Conservation (phyloP, 2,329 filamentous ascomycete species). For the Colletotrichum salicis region DNA sequence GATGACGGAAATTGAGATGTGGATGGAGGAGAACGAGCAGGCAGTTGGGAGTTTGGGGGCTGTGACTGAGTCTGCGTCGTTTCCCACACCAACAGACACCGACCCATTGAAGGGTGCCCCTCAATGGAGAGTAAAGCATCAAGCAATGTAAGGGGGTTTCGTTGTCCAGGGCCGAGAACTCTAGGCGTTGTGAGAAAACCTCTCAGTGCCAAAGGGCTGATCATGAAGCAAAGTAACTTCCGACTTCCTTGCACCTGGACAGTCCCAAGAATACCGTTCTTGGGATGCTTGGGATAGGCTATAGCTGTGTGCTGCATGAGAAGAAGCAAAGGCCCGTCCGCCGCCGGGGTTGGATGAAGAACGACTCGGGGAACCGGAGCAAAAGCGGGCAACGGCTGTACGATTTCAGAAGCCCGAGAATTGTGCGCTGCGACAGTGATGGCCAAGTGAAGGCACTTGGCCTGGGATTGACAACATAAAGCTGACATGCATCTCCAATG, state of each 20-base stretch:
- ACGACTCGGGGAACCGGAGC: neutral
- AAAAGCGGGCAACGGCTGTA: neutral
- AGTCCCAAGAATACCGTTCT: constrained; percentile 6
- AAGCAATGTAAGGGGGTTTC: neutral
- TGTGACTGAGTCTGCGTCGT: neutral
- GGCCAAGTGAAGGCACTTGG: neutral
- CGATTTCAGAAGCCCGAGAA: neutral
- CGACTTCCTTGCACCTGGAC: constrained; percentile 2
- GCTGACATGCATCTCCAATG: constrained; percentile 10
- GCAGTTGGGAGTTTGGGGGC: neutral
- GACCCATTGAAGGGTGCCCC: neutral
- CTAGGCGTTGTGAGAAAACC: neutral
- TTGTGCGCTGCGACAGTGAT: constrained; percentile 6
- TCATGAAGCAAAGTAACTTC: neutral
- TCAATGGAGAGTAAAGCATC: neutral
- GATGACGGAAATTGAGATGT: constrained; percentile 24
- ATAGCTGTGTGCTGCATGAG: neutral
- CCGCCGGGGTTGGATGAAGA: neutral
- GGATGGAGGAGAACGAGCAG: neutral
- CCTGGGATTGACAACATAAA: neutral
- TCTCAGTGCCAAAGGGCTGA: neutral
- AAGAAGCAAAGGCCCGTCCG: neutral
- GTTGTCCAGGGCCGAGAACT: neutral
- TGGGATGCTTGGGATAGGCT: neutral
- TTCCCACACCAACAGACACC: neutral